phyloP scores from a whole-genome alignment of 805 yeast species.

The Geotrichum ghanense region DNA sequence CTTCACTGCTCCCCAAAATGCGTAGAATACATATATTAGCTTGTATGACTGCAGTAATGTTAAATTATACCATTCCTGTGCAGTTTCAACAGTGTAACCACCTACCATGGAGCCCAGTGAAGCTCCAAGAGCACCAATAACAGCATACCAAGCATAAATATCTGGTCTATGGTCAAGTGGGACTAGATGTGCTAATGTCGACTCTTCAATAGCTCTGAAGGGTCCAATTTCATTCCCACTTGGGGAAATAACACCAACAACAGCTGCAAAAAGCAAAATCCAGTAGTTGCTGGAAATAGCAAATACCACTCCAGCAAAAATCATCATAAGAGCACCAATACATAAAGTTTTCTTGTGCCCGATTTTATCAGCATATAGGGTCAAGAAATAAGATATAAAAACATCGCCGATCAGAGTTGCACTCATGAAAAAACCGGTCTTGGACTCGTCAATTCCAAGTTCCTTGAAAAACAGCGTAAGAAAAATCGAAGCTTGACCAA shows the following conservation, averaged over 20 bases:
- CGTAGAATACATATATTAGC: conserved; percentile 41
- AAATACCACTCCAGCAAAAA: conserved; percentile 33
- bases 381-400: conserved; percentile 34
- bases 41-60: conserved; percentile 33
- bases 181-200: conserved; percentile 37
- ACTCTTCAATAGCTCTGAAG: conserved; percentile 45
- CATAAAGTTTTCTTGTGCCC: conserved; percentile 35
- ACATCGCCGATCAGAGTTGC: conserved; percentile 41
- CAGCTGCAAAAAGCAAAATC: conserved; percentile 29
- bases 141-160: conserved; percentile 46
- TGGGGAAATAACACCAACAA: conserved; percentile 44
- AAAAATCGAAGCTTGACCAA: conserved; percentile 28
- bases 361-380: conserved; percentile 34
- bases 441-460: conserved; percentile 31
- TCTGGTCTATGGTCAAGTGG: conserved; percentile 35
- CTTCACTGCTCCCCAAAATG: conserved; percentile 40
- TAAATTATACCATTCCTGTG: conserved; percentile 11
- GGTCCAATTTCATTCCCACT: conserved; percentile 53
- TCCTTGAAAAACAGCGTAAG: conserved; percentile 35
- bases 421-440: conserved; percentile 40
- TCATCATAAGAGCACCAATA: conserved; percentile 32
- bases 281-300: conserved; percentile 25
- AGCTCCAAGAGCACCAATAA: conserved; percentile 36
- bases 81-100: conserved; percentile 26
- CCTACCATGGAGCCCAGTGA: conserved; percentile 36